Evolutionary conservation across 73 alveolate genomes (phyloP).

Genomic region (Tetrahymena elliotti): DNA sequence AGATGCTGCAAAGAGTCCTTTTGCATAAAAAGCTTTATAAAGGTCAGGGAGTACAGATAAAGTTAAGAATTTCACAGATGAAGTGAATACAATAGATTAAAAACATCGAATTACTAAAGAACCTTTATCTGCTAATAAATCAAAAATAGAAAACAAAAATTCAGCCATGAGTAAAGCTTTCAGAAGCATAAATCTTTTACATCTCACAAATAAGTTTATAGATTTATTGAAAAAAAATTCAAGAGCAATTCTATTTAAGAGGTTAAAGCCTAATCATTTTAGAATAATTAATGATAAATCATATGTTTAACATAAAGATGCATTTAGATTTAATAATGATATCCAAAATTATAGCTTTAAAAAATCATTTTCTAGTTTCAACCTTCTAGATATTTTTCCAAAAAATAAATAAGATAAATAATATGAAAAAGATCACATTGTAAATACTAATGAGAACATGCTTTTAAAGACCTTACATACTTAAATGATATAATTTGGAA

Average conservation of each 20-base stretch:
- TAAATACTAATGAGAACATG: neutral
- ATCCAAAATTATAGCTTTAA: neutral
- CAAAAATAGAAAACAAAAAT: neutral
- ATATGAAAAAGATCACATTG: neutral
- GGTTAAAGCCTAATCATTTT: neutral
- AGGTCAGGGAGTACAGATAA: neutral
- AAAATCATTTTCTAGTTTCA: neutral
- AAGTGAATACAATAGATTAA: neutral
- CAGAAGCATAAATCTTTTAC: neutral
- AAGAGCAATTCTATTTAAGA: neutral
- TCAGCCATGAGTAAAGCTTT: neutral
- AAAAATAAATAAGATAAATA: neutral
- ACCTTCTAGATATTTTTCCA: neutral
- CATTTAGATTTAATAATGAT: neutral
- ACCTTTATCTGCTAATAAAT: neutral
- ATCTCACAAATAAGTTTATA: neutral
- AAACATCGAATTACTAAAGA: neutral
- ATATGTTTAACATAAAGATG: neutral
- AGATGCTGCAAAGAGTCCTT: neutral
- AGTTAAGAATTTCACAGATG: neutral
- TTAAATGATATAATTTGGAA: neutral
- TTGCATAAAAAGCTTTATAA: neutral
- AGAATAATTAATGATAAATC: neutral
- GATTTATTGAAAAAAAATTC: neutral
- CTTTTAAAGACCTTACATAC: neutral